Percentiles rank a stretch among this genome's conserved stretches.
phyloP scores from a whole-genome alignment of 768 basidiomycete species.

The Tylopilus plumbeoviolaceoides region DNA sequence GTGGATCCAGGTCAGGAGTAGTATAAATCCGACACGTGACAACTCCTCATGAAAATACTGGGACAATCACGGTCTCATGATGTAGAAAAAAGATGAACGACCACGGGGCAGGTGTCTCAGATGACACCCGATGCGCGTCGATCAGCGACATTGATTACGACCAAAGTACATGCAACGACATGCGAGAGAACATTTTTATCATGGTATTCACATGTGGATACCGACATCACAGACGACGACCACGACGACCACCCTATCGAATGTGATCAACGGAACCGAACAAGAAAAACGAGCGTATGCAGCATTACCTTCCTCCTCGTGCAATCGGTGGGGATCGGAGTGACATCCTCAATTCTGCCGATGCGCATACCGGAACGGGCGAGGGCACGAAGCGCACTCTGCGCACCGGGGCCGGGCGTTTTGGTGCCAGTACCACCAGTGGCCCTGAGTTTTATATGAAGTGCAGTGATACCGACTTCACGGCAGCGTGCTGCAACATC shows the following conservation, averaged over 20 bases:
- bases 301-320: constrained; percentile 87
- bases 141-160: constrained; percentile 64
- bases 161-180: constrained; percentile 34
- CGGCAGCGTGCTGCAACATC: constrained; percentile 95
- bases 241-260: constrained; percentile 92
- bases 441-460: constrained; percentile 98
- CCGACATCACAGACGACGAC: constrained; percentile 78
- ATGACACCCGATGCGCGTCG: constrained; percentile 76
- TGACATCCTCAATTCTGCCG: constrained; percentile 97
- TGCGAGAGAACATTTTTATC: constrained; percentile 21
- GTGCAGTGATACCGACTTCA: constrained; percentile 96
- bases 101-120: constrained; percentile 70
- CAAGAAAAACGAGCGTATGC: not conserved
- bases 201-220: constrained; percentile 9
- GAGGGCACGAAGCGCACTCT: constrained; percentile 95
- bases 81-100: constrained; percentile 37
- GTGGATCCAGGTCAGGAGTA: not conserved
- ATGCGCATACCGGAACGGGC: constrained; percentile 98
- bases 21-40: not conserved
- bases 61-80: not conserved
- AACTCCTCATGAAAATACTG: not conserved
- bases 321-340: constrained; percentile 94
- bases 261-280: constrained; percentile 2
- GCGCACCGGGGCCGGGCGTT: constrained; percentile 97
- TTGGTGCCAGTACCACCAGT: constrained; percentile 99